Base-by-base conservation (phyloP, 805 yeast genomes). In the Zygosaccharomyces gambellarensis region DNA sequence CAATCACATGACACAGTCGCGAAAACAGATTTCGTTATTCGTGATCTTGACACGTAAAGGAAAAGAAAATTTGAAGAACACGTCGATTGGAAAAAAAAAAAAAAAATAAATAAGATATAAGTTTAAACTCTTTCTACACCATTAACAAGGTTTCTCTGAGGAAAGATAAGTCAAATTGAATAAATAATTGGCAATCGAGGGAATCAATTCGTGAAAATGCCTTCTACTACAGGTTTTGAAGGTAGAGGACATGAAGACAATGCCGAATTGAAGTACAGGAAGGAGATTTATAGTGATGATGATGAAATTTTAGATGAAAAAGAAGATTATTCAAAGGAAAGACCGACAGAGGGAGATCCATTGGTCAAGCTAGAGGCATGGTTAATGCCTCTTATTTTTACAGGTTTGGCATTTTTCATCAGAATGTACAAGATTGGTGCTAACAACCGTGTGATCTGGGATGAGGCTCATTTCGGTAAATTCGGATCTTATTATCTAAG, bases 401-500 rank as follows among this genome's bases (percentile, higher is more conserved):
- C 82, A 0, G 54, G 60, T 0, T 19, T 77, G 4, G 74, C 87
- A 2, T 69, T 78, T 27, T 78, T 73, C 51, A 77, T 82, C 6
- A 75, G 94, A 59, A 73, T 83, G 53, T 76, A 82, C 59, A 74
- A 77, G 43, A 81, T 87, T 45, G 81, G 78, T 21, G 68, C 70
- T 29, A 76, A 81, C 50, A 66, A 77, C 45, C 75, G 73, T 47
- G 92, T 87, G 43, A 84, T 85, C 7, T 87, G 95, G 95, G 95
- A 87, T 71, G 95, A 87, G 67, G 94, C 95, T 5, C 95, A 87
- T 72, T 87, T 87, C 65, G 95, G 94, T 39, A 85, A 85, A 64
- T 87, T 87, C 64, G 95, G 95, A 40, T 83, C 92, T 3, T 82
- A 85, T 60, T 87, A 87, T 66, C 70, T 85, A 55, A 78, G 83